A percentile compares a stretch with the other conserved stretches of the same genome.
Conservation (phyloP, 2,329 filamentous ascomycete genomes). For the Aspergillus calidoustus region DNA sequence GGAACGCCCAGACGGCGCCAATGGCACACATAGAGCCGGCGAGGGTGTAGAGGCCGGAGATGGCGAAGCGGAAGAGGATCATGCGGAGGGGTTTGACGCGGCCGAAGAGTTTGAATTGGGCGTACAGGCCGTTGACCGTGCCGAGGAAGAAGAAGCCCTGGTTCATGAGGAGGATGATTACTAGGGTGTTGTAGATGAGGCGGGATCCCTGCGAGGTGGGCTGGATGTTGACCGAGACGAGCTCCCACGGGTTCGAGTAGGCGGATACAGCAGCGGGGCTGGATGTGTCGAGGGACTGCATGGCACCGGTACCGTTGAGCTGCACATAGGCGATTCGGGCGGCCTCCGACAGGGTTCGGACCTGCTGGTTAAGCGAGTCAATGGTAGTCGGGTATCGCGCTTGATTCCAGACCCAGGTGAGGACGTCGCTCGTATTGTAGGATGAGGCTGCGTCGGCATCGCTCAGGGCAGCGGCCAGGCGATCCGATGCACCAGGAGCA, state of each 20-base stretch:
- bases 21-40: constrained; percentile 46
- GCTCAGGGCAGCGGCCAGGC: constrained; percentile 42
- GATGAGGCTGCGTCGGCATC: constrained; percentile 33
- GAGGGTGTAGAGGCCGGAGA: constrained; percentile 47
- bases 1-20: constrained; percentile 52
- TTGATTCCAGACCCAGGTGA: constrained; percentile 53
- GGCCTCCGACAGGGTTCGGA: constrained; percentile 40
- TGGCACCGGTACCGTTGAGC: constrained; percentile 36
- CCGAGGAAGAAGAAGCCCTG: constrained; percentile 56
- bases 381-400: constrained; percentile 48
- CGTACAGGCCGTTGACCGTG: constrained; percentile 50
- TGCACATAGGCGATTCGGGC: constrained; percentile 41
- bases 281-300: constrained; percentile 28
- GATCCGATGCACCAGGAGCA: constrained; percentile 41
- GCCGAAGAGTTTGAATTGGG: constrained; percentile 44
- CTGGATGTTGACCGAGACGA: constrained; percentile 45
- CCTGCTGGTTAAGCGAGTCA: constrained; percentile 41
- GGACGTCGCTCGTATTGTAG: constrained; percentile 43
- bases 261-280: constrained; percentile 39
- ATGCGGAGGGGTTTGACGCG: constrained; percentile 35
- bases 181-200: constrained; percentile 52
- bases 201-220: constrained; percentile 48
- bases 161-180: constrained; percentile 52
- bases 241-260: constrained; percentile 46
- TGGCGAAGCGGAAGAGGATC: constrained; percentile 38